phyloP scores from a whole-genome alignment of 768 basidiomycete species.

The Mrakia frigida region DNA sequence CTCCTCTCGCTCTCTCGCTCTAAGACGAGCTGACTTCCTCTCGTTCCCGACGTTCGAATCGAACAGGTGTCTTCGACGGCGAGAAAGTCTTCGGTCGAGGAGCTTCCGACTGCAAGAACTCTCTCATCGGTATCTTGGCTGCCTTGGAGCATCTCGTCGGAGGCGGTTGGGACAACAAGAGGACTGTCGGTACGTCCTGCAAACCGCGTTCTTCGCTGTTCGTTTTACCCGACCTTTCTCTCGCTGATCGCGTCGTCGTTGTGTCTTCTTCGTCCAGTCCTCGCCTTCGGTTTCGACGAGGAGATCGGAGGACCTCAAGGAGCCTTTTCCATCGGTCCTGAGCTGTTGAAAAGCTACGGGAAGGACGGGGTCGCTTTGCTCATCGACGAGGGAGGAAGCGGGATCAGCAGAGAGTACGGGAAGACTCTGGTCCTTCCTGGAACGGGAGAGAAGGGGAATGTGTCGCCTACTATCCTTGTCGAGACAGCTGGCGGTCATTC shows the following conservation, averaged over 20 bases:
- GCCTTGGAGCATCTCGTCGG: constrained; percentile 29
- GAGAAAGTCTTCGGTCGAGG: constrained; percentile 25
- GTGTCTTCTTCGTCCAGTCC: neutral
- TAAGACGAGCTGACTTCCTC: neutral
- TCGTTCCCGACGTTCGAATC: neutral
- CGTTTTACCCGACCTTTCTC: neutral
- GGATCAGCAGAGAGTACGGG: constrained; percentile 26
- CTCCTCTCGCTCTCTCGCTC: neutral
- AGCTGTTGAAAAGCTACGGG: constrained; percentile 22
- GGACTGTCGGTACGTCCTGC: constrained; percentile 11
- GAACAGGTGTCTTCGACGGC: constrained; percentile 20
- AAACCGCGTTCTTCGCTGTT: too few species aligned
- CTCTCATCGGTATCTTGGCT: constrained; percentile 23
- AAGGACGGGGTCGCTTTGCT: constrained; percentile 29
- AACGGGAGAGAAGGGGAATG: constrained; percentile 30
- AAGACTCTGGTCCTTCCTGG: constrained; percentile 27
- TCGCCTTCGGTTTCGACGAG: constrained; percentile 31
- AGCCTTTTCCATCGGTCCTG: constrained; percentile 23
- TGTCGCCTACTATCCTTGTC: constrained; percentile 21
- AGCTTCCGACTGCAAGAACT: constrained; percentile 30
- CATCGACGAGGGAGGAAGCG: constrained; percentile 31
- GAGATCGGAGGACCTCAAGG: constrained; percentile 33
- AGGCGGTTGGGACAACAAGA: constrained; percentile 9
- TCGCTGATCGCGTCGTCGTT: neutral
- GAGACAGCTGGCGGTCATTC: constrained; percentile 29